Base-by-base conservation (phyloP, 192 early-diverging fungal genomes). In the Gaertneriomyces sp. region DNA sequence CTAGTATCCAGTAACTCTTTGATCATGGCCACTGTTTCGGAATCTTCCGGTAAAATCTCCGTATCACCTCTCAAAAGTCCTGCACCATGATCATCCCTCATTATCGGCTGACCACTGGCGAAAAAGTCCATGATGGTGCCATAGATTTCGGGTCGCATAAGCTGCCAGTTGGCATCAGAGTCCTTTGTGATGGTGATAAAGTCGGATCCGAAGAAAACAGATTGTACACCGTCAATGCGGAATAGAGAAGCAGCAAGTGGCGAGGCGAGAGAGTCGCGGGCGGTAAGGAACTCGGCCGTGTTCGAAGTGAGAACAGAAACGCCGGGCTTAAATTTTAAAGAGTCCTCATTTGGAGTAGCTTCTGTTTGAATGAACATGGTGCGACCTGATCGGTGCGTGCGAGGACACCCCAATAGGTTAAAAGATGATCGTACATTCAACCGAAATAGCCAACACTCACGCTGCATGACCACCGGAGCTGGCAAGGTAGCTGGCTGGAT, bases 121-220 rank as follows among this genome's bases (percentile, higher is more conserved):
- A 91, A 96, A 45, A 73, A 75, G 61, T 84, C 82, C 94, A 97
- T 98, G 59, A 99, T 97, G 51, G 90, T 82, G 4, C 90, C 89
- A 64, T 96, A 99, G 42, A 99, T 83, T 46, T 99, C 96, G 5
- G 96, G 96, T 68, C 97, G 97, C 88, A 98, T 90, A 60, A 99
- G 74, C 75, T 92, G 93, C 97, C 97, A 99, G 57, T 89, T 86
- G n/a, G 81, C 85, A 59, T 90, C 89, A 45, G 81, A 71, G 63
- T 95, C 87, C 75, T 96, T 98, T 56, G 91, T 89, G 69, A 99
- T 86, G 3, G 95, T 95, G 69, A 99, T 87, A 80, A 96, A 98
- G 70, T 99, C 96, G 6, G 87, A 79, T 38, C 94, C 92, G 60
- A 90, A 94, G 62, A 99, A 89, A 4, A 99, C 90, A 10, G 89